Conservation (phyloP, 148 eudicot genomes). For the Suaeda aralocaspica region DNA sequence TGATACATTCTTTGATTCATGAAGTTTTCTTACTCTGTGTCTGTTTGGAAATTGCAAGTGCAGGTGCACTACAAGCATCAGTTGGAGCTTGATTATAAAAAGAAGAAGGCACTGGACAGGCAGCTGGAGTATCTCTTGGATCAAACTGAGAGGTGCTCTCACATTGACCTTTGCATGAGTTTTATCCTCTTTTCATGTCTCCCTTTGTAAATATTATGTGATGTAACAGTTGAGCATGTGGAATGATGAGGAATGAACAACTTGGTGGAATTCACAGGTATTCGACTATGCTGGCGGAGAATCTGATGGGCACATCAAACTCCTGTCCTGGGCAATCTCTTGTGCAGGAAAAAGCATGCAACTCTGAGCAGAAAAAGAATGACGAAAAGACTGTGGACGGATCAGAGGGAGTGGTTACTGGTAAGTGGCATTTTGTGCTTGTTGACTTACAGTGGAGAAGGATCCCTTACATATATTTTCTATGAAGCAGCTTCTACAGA, state of each 20-base stretch:
- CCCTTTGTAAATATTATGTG: conserved; percentile 7
- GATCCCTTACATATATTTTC: conserved; percentile 10
- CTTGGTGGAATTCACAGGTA: conserved; percentile 53
- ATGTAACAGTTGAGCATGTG: conserved; percentile 19
- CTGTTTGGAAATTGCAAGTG: conserved; percentile 16
- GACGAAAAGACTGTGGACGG: conserved; percentile 33
- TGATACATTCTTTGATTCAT: background rate
- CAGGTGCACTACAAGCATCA: conserved; percentile 96
- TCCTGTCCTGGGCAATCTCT: conserved; percentile 34
- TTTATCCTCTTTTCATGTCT: background rate
- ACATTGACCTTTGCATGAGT: conserved; percentile 9
- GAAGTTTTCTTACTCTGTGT: background rate
- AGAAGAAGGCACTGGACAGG: conserved; percentile 90
- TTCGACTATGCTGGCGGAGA: conserved; percentile 97
- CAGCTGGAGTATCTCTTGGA: conserved; percentile 97
- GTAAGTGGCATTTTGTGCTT: conserved; percentile 40
- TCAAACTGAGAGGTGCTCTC: conserved; percentile 85
- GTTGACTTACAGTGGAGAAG: conserved; percentile 10
- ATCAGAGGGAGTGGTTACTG: conserved; percentile 39
- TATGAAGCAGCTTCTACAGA: conserved; percentile 37
- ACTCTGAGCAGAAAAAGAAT: conserved; percentile 34
- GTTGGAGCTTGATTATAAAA: conserved; percentile 79
- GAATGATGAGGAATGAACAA: conserved; percentile 19
- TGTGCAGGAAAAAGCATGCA: conserved; percentile 16
- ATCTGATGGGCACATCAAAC: conserved; percentile 59